These are phyloP conservation scores for Cryptosporidium meleagridis DNA, from an alignment of 169 alveolate genomes.

Conservation along the genomic window DNA sequence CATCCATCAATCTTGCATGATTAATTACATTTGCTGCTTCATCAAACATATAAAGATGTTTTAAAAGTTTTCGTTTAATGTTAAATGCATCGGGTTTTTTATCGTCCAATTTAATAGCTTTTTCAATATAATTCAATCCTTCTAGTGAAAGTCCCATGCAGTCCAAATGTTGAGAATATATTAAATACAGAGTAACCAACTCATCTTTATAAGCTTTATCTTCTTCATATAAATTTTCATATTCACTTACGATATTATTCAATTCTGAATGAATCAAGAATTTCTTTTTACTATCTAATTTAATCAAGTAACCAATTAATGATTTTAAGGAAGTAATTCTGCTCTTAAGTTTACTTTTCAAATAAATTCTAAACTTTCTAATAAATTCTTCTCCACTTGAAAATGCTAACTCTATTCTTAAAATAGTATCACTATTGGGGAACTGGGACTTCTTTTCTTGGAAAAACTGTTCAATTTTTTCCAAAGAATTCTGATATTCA, in stretches of 20 bases:
- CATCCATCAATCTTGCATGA: slow-evolving; percentile 59
- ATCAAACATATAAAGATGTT: slow-evolving; percentile 76
- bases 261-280: not conserved
- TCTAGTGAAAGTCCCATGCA: slow-evolving; percentile 55
- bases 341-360: slow-evolving; percentile 1
- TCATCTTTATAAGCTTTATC: not conserved
- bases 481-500: slow-evolving; percentile 1
- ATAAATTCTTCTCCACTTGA: not conserved
- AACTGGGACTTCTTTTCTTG: slow-evolving; percentile 3
- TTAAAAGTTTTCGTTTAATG: slow-evolving; percentile 75
- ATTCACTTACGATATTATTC: not conserved
- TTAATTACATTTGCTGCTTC: slow-evolving; percentile 70
- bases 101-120: slow-evolving; percentile 63
- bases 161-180: slow-evolving; percentile 77
- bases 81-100: slow-evolving; percentile 69
- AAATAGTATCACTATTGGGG: slow-evolving; percentile 41
- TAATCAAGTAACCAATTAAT: not conserved
- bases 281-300: slow-evolving; percentile 2
- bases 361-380: slow-evolving; percentile 9
- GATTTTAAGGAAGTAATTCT: slow-evolving; percentile 15
- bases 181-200: slow-evolving; percentile 15
- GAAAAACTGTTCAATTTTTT: not conserved
- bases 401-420: slow-evolving; percentile 22
- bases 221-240: not conserved
- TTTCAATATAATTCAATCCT: slow-evolving; percentile 68